phyloP scores from a whole-genome alignment of 768 basidiomycete genomes.

The Boletus rubropictus region DNA sequence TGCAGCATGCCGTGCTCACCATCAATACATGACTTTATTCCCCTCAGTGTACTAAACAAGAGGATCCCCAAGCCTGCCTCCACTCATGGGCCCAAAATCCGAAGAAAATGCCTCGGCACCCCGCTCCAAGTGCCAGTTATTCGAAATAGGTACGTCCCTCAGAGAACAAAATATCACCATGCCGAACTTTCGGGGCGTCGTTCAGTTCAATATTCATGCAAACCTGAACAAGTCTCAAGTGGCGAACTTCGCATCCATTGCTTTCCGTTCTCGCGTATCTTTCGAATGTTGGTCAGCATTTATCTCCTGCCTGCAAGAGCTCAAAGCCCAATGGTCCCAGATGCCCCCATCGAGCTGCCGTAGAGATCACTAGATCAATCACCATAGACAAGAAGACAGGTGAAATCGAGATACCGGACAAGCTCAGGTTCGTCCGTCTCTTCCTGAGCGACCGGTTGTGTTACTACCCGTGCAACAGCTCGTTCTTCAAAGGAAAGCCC shows the following conservation, averaged over 20 bases:
- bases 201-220: constrained; percentile 60
- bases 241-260: constrained; percentile 44
- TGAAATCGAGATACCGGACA: constrained; percentile 45
- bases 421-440: constrained; percentile 35
- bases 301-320: neutral
- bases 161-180: neutral
- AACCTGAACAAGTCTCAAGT: constrained; percentile 28
- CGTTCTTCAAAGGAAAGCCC: constrained; percentile 27
- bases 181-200: neutral
- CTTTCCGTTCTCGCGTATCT: constrained; percentile 69
- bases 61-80: neutral
- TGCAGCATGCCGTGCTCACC: neutral
- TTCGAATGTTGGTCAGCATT: constrained; percentile 51
- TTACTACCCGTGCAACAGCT: constrained; percentile 22
- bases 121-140: constrained; percentile 46
- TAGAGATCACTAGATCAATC: constrained; percentile 63
- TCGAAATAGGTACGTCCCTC: constrained; percentile 45
- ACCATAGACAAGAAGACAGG: constrained; percentile 43
- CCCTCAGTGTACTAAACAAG: too few species aligned
- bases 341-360: constrained; percentile 57
- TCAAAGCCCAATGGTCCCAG: constrained; percentile 33
- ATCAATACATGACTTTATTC: too few species aligned
- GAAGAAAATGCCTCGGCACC: neutral
- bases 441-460: constrained; percentile 5
- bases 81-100: constrained; percentile 4